Evolutionary conservation across 495 filamentous ascomycete species (phyloP), one percentile per base, ranked within the genome.

Genomic region (Penicillium manginii): DNA sequence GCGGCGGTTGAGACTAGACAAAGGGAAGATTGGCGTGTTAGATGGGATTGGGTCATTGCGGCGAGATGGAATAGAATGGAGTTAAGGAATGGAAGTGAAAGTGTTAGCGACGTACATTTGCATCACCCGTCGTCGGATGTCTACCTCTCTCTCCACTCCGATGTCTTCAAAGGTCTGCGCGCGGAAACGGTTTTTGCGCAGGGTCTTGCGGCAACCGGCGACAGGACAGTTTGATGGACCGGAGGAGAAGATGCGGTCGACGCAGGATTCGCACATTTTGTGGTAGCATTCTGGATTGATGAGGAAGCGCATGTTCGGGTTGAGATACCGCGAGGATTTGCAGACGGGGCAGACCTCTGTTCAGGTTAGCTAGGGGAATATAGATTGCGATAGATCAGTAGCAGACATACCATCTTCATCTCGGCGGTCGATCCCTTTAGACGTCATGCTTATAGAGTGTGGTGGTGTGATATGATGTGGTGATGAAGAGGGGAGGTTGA

Each of bases 251-350:
- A 97, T 91, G 23, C 93, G 88, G 78, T 92, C 90, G 50, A 98
- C 93, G 80, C 94, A 98, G 33, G 88, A 90, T 65, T 87, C 84
- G 77, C 94, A 99, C 91, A 99, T 97, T 60, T 90, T 91, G 83
- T 99, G 94, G 81, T 98, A 99, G 83, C 94, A 99, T 79, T 96
- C 91, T 17, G 93, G 90, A 73, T 97, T 96, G 73, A 98, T 91
- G 60, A 96, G 89, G 76, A 99, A 97, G 52, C 84, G 81, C 85
- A 99, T 92, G 76, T 91, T 86, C 21, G 86, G 87, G 78, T 97
- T 98, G 68, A 98, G 86, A 80, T 98, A 98, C 55, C 91, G 90
- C 55, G 89, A 89, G 53, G 91, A 92, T 74, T 96, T 96, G 88
- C 94, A 99, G 64, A 97, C 89, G 45, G 93, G 96, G 77, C 94